Evolutionary conservation across 2,329 filamentous ascomycete genomes (phyloP).

Genomic region (Alternaria rosae): DNA sequence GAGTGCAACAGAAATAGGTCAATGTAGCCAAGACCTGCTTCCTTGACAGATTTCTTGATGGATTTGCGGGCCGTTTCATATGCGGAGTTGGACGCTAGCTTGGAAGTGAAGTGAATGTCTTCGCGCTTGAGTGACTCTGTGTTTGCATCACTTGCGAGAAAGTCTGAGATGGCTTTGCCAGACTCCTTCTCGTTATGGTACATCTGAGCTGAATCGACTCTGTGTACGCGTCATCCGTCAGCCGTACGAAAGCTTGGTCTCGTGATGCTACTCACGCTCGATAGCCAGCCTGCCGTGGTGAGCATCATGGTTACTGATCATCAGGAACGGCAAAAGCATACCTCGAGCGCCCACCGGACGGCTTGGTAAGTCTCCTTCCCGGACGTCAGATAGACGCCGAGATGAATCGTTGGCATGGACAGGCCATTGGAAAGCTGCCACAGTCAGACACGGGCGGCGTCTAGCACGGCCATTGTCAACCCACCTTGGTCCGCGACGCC

Average conservation of each 20-base stretch:
- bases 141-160: constrained; percentile 59
- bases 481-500: constrained; percentile 53
- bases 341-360: constrained; percentile 65
- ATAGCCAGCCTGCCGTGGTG: constrained; percentile 54
- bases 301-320: constrained; percentile 19
- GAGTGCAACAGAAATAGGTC: constrained; percentile 82
- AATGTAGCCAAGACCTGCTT: constrained; percentile 74
- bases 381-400: constrained; percentile 76
- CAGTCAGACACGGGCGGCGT: constrained; percentile 26
- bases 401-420: constrained; percentile 74
- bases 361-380: constrained; percentile 66
- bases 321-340: constrained; percentile 44
- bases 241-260: constrained; percentile 21
- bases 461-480: constrained; percentile 7
- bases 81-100: constrained; percentile 71
- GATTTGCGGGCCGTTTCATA: constrained; percentile 73
- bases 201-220: constrained; percentile 68
- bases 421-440: constrained; percentile 64
- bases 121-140: constrained; percentile 64
- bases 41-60: constrained; percentile 70
- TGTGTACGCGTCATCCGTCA: constrained; percentile 35
- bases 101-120: constrained; percentile 82
- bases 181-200: constrained; percentile 76
- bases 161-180: constrained; percentile 69
- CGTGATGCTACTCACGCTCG: constrained; percentile 48